Base-by-base conservation (phyloP, 257 asterid genomes). In the Przewalskia tangutica region DNA sequence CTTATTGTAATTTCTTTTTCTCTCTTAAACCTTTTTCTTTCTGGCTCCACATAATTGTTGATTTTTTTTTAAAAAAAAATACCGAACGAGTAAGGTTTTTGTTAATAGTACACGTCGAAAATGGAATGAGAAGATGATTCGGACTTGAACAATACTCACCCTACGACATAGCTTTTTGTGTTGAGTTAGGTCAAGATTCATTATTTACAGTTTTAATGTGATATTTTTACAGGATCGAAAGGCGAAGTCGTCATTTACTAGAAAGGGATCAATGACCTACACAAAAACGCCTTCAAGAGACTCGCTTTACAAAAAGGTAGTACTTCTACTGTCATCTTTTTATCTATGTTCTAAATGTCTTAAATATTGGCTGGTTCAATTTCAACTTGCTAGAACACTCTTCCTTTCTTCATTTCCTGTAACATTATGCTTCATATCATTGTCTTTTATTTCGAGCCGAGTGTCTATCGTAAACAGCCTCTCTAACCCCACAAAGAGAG, bases 211-310 rank as follows among this genome's bases (percentile, higher is more conserved):
- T 77, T 18, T 67, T 67, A 23, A 70, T 83, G 80, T 27, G 34
- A 20, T 81, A 80, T 38, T 73, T 32, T 51, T 66, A 53, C 78
- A 96, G 99, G 98, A 93, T 85, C 91, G 85, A 87, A 95, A 93
- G 83, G 88, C 89, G 77, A 91, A 85, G 67, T 60, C 95, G 46
- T 91, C 95, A 34, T 96, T 91, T 82, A 89, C 90, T 53, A 92
- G 97, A 73, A 89, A 97, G 86, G 97, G 97, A 80, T 93, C 98
- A 23, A 87, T 96, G 97, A 84, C 88, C 84, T 96, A 94, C 82
- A 96, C 99, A 7, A 94, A 94, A 89, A 90, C 97, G 80, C 99
- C 98, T 54, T 89, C 98, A 20, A 90, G 92, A 73, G 98, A 96
- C 77, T 89, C 93, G 48, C 88, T 94, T 7, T 79, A 85, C 88